Conservation (phyloP, 1,284 basidiomycete genomes). For the Volvariella surrecta region DNA sequence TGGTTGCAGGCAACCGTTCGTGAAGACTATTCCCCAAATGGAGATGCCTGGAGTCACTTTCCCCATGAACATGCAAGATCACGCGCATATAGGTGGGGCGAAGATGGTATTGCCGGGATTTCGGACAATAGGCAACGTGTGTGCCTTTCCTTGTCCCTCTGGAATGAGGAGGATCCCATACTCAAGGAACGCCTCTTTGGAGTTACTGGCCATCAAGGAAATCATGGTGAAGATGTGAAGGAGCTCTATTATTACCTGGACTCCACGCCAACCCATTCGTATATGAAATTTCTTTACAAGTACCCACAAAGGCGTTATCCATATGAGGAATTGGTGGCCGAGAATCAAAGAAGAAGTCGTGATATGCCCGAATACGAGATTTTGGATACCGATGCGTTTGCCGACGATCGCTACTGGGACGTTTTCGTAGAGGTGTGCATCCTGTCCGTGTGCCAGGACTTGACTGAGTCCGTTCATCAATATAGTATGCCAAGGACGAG, state of each 20-base stretch:
- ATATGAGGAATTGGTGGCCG: constrained; percentile 87
- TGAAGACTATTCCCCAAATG: constrained; percentile 95
- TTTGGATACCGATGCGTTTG: constrained; percentile 86
- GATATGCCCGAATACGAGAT: constrained; percentile 92
- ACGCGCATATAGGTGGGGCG: constrained; percentile 96
- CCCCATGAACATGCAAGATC: constrained; percentile 93
- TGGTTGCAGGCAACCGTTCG: constrained; percentile 86
- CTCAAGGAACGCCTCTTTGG: constrained; percentile 95
- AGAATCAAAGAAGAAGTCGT: constrained; percentile 77
- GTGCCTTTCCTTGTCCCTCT: constrained; percentile 85
- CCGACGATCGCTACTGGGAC: constrained; percentile 96
- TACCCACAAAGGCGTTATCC: constrained; percentile 91
- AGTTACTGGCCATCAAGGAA: constrained; percentile 93
- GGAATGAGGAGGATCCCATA: constrained; percentile 94
- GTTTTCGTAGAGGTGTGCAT: constrained; percentile 82
- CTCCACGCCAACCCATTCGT: constrained; percentile 96
- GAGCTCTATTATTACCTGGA: constrained; percentile 98
- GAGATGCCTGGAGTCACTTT: constrained; percentile 97
- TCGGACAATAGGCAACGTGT: constrained; percentile 95
- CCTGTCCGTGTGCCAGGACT: constrained; percentile 10
- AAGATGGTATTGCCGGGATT: constrained; percentile 94
- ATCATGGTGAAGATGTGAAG: constrained; percentile 98
- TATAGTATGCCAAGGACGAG: constrained; percentile 94
- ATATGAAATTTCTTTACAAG: constrained; percentile 99
- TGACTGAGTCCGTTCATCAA: constrained; percentile 9